Base-by-base conservation (phyloP, 2,329 filamentous ascomycete species). In the Pseudogymnoascus sp. region DNA sequence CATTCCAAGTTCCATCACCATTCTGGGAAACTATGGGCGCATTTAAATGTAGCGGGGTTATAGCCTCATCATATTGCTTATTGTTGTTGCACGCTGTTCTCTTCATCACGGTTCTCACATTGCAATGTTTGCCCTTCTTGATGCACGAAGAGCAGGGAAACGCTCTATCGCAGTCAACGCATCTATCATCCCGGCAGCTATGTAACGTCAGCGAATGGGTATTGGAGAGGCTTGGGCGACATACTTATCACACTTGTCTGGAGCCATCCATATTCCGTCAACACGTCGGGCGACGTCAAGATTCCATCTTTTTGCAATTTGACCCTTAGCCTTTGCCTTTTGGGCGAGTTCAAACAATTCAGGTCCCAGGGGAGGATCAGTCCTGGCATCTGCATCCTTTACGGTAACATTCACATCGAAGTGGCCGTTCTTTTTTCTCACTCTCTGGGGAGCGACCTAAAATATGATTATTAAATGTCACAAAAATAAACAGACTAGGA, bases 251-350 rank as follows among this genome's bases (percentile, higher is more conserved):
- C 61, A 63, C 24, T 8, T 26, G 4, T 61, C 50, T 2, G 61
- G 61, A n/a, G 53, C 61, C 24, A 63, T 26, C 61, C 61, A 63
- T 46, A 31, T 63, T 16, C 37, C 61, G 14, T 60, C 53, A 12
- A 63, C 22, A 19, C 6, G 3, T 41, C 61, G 61, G 35, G n/a
- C 50, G 6, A 46, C 53, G 33, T 35, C 33, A n/a, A 53, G n/a
- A n/a, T 61, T 59, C 26, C 35, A 26, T 31, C 6, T 28, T 19
- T n/a, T 24, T 19, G 61, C 16, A 40, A 63, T n/a, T 11, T 60
- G 26, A 14, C 41, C 22, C 2, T 28, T 38, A 14, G 1, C 1
- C n/a, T 28, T 4, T 26, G 61, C 61, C 5, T 28, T 11, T 11
- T 4, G 6, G 37, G 40, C 61, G 3, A 46, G 31, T 40, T 19